These are phyloP conservation scores for Vaccinium darrowii DNA, from an alignment of 148 eudicot genomes.

Conservation along the genomic window DNA sequence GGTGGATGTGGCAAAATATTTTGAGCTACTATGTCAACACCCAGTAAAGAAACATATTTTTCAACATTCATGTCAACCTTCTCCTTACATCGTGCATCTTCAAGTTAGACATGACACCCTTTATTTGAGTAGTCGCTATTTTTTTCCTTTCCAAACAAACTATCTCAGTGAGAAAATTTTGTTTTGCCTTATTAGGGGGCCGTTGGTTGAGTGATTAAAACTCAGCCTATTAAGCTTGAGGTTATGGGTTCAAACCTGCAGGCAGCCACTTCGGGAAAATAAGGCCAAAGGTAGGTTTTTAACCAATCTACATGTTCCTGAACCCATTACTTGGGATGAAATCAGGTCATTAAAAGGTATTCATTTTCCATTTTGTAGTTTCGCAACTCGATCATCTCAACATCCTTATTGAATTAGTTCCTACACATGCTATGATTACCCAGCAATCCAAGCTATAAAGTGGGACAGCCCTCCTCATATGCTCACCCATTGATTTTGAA, in stretches of 20 bases:
- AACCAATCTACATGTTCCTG: neutral
- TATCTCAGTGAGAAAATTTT: neutral
- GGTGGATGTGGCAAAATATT: neutral
- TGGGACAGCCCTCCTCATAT: neutral
- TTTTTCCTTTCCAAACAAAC: conserved; percentile 6
- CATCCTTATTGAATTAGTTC: neutral
- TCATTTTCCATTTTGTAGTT: neutral
- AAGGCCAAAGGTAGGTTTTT: neutral
- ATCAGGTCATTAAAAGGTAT: neutral
- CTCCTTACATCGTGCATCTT: neutral
- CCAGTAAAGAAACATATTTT: neutral
- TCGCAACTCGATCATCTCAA: neutral
- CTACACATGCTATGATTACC: neutral
- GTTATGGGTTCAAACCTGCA: neutral
- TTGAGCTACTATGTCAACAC: neutral
- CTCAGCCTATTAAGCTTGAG: neutral
- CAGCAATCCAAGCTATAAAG: neutral
- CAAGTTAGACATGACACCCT: neutral
- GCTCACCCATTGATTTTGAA: neutral
- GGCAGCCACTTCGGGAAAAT: neutral
- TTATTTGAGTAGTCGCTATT: neutral
- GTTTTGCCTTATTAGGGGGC: neutral
- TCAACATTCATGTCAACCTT: neutral
- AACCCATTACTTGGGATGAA: too few relatives aligned
- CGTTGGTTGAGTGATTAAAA: neutral